A percentile compares a stretch with the other conserved stretches of the same genome.
phyloP scores from a whole-genome alignment of 1,139 yeast species.

The Taphrina confusa region DNA sequence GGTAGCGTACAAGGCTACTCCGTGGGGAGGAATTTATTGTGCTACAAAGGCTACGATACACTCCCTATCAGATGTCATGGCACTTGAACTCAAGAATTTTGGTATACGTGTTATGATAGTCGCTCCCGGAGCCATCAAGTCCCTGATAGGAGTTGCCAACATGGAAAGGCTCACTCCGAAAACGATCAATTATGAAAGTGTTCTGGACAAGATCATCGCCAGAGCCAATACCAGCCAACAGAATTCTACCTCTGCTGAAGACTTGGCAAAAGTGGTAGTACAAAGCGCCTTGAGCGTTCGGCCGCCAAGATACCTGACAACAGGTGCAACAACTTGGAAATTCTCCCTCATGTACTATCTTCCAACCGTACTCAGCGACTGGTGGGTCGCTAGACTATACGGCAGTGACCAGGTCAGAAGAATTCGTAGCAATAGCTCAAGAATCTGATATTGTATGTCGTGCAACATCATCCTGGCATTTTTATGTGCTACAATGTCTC shows the following conservation, averaged over 20 bases:
- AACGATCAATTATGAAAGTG: neutral
- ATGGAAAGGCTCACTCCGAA: neutral
- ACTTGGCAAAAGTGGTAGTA: neutral
- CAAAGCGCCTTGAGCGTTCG: neutral
- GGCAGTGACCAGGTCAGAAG: neutral
- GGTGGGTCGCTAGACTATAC: neutral
- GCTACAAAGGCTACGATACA: neutral
- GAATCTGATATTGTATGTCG: too few species aligned
- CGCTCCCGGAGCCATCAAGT: neutral
- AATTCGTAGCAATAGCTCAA: neutral
- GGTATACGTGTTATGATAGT: neutral
- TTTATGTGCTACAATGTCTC: too few species aligned
- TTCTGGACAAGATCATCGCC: neutral
- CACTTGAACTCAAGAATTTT: neutral
- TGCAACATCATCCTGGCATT: too few species aligned
- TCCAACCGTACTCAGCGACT: neutral
- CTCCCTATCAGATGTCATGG: neutral
- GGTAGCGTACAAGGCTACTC: neutral
- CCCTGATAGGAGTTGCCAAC: slow-evolving; percentile 1
- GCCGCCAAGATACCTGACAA: neutral
- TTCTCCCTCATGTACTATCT: slow-evolving; percentile 4
- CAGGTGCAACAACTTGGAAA: slow-evolving; percentile 2
- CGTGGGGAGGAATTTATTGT: neutral
- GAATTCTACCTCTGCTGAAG: neutral
- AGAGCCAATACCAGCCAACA: neutral